Evolutionary conservation across 176 grass and related monocot genomes (phyloP).

Genomic region (Puccinellia tenuiflora): DNA sequence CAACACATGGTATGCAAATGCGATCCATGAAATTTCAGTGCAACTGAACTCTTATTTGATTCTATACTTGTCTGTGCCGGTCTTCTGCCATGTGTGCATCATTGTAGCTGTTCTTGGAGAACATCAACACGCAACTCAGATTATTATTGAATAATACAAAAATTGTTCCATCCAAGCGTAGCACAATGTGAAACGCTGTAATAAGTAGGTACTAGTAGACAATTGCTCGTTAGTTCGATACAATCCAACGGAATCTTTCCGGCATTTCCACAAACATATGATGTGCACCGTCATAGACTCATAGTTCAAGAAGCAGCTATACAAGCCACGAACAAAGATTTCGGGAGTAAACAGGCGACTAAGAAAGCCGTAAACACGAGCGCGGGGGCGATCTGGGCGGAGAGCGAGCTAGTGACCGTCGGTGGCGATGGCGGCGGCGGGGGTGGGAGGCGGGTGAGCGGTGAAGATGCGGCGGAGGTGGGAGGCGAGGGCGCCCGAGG

Average conservation of each 20-base stretch:
- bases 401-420: not conserved
- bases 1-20: not conserved
- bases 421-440: not conserved
- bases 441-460: constrained; percentile 22
- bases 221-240: not conserved
- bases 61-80: not conserved
- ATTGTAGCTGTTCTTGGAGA: not conserved
- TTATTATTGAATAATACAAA: too few relatives aligned
- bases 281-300: not conserved
- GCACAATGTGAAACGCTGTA: too few relatives aligned
- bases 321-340: too few relatives aligned
- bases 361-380: not conserved
- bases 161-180: too few relatives aligned
- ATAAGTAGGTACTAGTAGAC: too few relatives aligned
- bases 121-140: not conserved
- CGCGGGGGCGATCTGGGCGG: not conserved
- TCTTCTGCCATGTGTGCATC: not conserved
- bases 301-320: not conserved
- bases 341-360: not conserved
- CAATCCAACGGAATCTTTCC: not conserved
- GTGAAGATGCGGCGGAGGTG: constrained; percentile 76
- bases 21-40: not conserved
- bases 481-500: constrained; percentile 53
- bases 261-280: constrained; percentile 42
- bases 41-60: too few relatives aligned